Evolutionary conservation across 225 moss, liverwort and hornwort species (phyloP).

Genomic region (Pleurozium schreberi): DNA sequence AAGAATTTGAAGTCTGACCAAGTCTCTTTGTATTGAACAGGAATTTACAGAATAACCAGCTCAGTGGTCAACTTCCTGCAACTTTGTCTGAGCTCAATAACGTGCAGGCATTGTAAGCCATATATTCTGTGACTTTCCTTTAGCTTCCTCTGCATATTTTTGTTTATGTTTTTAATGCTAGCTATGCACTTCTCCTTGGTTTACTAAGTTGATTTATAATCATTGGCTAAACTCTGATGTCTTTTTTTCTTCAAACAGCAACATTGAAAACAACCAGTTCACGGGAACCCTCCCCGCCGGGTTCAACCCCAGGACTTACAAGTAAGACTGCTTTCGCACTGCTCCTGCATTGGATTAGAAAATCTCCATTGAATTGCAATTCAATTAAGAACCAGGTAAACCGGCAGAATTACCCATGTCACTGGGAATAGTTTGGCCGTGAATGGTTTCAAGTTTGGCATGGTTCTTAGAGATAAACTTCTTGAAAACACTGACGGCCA

Average conservation of each 20-base stretch:
- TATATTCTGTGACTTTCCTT: not conserved
- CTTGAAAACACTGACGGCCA: no score
- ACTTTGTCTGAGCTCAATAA: constrained; percentile 35
- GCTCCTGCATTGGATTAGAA: not conserved
- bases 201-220: not conserved
- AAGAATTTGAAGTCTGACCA: not conserved
- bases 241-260: constrained; percentile 7
- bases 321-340: constrained; percentile 3
- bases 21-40: constrained; percentile 8
- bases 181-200: not conserved
- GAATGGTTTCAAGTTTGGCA: no score
- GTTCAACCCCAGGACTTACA: constrained; percentile 15
- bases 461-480: no score
- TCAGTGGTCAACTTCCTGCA: constrained; percentile 52
- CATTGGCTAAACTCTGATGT: not conserved
- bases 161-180: no score
- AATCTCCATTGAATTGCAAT: not conserved
- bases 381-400: not conserved
- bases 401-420: not conserved
- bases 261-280: constrained; percentile 46
- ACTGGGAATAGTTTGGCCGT: not conserved
- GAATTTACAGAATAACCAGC: constrained; percentile 57
- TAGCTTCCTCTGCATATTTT: not conserved
- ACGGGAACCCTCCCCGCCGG: constrained; percentile 34
- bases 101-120: constrained; percentile 37